A percentile compares a stretch with the other conserved stretches of the same genome.
Evolutionary conservation across 306 rosid species (phyloP).

Genomic region (Hylodesmum podocarpum): DNA sequence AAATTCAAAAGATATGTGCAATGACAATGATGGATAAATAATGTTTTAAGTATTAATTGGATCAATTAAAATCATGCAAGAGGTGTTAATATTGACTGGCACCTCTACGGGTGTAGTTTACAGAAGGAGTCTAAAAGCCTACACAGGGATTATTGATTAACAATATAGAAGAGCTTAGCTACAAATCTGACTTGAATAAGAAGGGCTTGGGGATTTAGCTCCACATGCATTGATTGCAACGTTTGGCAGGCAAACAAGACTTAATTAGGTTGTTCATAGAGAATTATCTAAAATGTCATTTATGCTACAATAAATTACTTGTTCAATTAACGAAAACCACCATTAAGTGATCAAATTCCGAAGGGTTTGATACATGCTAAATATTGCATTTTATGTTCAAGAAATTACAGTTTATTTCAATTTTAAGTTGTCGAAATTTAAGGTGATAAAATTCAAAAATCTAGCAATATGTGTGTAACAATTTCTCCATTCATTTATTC

Average conservation of each 20-base stretch:
- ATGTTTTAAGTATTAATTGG: background rate
- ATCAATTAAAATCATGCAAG: background rate
- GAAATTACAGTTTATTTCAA: background rate
- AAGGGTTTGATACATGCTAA: background rate
- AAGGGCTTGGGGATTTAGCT: background rate
- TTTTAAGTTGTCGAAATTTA: background rate
- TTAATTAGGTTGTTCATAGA: background rate
- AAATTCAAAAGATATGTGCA: background rate
- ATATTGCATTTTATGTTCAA: background rate
- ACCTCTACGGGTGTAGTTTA: no score
- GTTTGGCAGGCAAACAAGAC: background rate
- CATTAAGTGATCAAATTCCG: background rate
- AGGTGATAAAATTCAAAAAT: background rate
- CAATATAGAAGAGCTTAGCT: no score
- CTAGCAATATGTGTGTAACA: background rate
- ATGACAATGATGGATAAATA: background rate
- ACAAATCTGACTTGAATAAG: no score
- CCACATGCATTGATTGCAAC: background rate
- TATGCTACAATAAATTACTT: background rate
- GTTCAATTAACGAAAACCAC: background rate
- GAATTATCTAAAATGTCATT: background rate
- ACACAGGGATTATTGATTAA: no score
- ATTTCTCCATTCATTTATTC: background rate
- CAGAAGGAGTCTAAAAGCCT: no score
- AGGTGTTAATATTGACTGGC: background rate